Base-by-base conservation (phyloP, 768 basidiomycete species). In the Trametes gibbosa region DNA sequence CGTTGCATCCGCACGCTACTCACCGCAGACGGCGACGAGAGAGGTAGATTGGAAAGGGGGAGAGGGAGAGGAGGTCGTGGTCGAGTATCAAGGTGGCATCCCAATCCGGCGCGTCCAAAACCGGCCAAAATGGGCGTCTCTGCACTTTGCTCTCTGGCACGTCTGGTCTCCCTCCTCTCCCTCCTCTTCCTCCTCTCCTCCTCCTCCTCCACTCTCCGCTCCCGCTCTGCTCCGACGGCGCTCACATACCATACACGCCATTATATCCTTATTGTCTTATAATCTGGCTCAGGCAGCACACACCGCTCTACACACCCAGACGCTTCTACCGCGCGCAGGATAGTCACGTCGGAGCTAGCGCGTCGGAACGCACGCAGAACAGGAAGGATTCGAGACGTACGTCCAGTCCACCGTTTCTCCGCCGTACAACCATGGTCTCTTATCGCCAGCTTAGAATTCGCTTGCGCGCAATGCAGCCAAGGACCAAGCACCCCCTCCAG, bases 1-100 rank as follows among this genome's bases (percentile, higher is more conserved):
- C 87, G 81, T 66, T 84, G 86, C 85, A 88, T 85, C 56, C 65
- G 61, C 53, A 56, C 25, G 46, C 27, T 40, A 34, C 45, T 40
- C 5, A 58, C 50, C 25, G 65, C 49, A 3, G 63, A 40, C 34
- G 57, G 29, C 49, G 48, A 41, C 41, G 58, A 32, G 13, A 39
- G 35, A 16, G 5, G 35, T 47, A 1, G 58, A 58, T 0, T 55
- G 56, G 51, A 55, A 53, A 34, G 58, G 23, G 12, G 53, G 56
- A n/a, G 29, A 50, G 47, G 23, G 52, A n/a, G 34, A 39, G 45
- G 62, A 59, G 39, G 48, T 19, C 21, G 56, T 25, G 16, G 59
- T 12, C n/a, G 51, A 46, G 27, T 12, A 46, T 27, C 45, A 53
- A 52, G 46, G 52, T 55, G 32, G 54, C 17, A 40, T 53, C 35